These are phyloP conservation scores for Penicillium paneum DNA, from an alignment of 2,329 filamentous ascomycete genomes.

Conservation along the genomic window DNA sequence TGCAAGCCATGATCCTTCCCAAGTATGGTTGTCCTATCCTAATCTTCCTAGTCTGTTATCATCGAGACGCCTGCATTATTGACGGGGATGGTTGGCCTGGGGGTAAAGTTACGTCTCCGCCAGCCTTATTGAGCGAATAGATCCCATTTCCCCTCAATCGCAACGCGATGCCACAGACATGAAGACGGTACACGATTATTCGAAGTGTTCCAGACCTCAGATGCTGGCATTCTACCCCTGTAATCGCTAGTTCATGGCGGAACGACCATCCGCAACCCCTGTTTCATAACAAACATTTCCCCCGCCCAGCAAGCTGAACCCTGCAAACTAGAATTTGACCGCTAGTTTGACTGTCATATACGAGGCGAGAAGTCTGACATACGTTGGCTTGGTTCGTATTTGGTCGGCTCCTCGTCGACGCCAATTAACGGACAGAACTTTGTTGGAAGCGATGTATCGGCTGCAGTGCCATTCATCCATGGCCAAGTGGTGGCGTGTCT, in stretches of 20 bases:
- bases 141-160: background rate
- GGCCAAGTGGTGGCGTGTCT: background rate
- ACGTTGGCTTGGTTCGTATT: background rate
- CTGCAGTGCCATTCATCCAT: background rate
- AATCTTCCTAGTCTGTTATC: background rate
- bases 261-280: background rate
- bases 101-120: background rate
- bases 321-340: background rate
- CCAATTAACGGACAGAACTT: background rate
- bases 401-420: background rate
- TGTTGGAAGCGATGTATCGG: background rate
- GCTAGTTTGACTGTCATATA: background rate
- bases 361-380: background rate
- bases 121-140: background rate
- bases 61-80: background rate
- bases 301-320: background rate
- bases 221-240: background rate
- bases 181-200: background rate
- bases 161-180: background rate
- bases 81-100: background rate
- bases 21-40: background rate
- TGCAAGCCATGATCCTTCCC: background rate
- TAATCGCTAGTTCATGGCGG: background rate
- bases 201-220: background rate
- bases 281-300: background rate